Conservation (phyloP, 2,329 filamentous ascomycete species). For the Pezicula rhizophila region DNA sequence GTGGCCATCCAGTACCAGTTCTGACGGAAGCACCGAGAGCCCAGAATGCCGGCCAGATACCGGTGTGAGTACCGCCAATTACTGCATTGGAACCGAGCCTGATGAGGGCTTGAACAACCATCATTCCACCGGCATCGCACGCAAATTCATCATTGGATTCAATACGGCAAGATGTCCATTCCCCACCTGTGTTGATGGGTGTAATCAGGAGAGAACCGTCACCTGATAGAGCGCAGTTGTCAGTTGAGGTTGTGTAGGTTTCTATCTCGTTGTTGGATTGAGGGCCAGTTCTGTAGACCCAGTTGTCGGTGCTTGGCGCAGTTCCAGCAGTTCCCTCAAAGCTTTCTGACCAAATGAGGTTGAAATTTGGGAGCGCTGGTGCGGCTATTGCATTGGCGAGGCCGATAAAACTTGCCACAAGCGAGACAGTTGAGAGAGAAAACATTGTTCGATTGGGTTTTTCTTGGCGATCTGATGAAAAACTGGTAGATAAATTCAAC, state of each 20-base stretch:
- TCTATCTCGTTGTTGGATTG: constrained; percentile 17
- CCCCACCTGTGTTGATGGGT: constrained; percentile 8
- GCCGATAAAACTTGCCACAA: constrained; percentile 7
- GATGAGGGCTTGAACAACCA: constrained; percentile 15
- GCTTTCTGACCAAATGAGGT: constrained; percentile 15
- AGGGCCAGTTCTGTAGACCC: constrained; percentile 10
- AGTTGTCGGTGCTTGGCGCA: constrained; percentile 10
- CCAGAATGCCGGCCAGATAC: constrained; percentile 13
- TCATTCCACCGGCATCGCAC: constrained; percentile 9
- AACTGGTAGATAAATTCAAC: not conserved
- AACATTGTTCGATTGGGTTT: not conserved
- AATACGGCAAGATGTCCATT: constrained; percentile 21
- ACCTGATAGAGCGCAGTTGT: constrained; percentile 12
- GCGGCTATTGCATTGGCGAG: constrained; percentile 5
- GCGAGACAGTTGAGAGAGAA: not conserved
- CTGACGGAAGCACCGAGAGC: constrained; percentile 2
- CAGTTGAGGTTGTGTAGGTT: constrained; percentile 10
- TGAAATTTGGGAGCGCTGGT: constrained; percentile 10
- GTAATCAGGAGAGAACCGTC: constrained; percentile 13
- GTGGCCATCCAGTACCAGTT: constrained; percentile 4
- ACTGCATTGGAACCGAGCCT: constrained; percentile 10
- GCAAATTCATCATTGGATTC: constrained; percentile 11
- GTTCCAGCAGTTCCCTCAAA: constrained; percentile 7
- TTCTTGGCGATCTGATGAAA: not conserved
- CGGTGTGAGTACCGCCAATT: not conserved